These are phyloP conservation scores for Trichoderma gracile DNA, from an alignment of 2,329 filamentous ascomycete species.

Conservation along the genomic window DNA sequence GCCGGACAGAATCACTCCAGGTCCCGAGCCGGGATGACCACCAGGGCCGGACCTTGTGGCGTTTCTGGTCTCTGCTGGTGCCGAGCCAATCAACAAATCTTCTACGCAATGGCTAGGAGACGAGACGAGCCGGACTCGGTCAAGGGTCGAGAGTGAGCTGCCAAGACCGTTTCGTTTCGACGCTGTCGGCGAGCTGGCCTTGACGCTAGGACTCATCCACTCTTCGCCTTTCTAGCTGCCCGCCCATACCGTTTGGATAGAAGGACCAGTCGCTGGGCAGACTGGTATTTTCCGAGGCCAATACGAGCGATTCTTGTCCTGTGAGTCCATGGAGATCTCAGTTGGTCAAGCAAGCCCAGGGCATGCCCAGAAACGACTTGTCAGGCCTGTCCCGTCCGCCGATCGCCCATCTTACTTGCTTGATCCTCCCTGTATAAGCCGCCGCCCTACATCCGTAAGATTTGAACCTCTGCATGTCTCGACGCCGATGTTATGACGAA, in stretches of 20 bases:
- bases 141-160: not conserved
- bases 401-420: conserved; percentile 21
- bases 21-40: conserved; percentile 10
- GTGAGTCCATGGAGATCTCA: no score
- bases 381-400: not conserved
- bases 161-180: conserved; percentile 9
- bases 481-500: not conserved
- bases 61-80: not conserved
- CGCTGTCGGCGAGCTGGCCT: not conserved
- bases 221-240: not conserved
- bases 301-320: no score
- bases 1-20: not conserved
- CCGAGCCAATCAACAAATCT: not conserved
- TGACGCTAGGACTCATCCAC: not conserved
- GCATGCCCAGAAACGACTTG: not conserved
- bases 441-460: not conserved
- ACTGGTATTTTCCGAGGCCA: no score
- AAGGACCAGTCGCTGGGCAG: not conserved
- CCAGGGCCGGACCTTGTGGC: conserved; percentile 7
- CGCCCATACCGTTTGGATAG: not conserved
- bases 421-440: not conserved
- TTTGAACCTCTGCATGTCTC: conserved; percentile 2
- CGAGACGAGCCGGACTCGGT: not conserved
- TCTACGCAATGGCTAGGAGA: not conserved
- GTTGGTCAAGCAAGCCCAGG: not conserved